Evolutionary conservation across 257 asterid genomes (phyloP), one percentile per base, ranked within the genome.

Genomic region (Nicotiana benthamiana): DNA sequence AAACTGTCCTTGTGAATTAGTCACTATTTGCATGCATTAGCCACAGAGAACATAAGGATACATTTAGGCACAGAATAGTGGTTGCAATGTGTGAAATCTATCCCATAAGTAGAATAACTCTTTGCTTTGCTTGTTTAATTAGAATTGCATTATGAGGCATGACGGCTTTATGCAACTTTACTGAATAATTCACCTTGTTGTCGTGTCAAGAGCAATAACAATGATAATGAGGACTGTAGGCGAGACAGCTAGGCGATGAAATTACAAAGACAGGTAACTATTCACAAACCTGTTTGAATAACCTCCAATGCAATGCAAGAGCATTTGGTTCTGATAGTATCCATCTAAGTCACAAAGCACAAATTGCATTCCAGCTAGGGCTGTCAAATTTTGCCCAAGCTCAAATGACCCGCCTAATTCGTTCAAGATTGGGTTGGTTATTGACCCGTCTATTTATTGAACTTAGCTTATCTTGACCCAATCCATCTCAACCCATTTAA

Each of bases 271-370:
- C 5, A 34, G 34, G 54, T 8, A 70, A 24, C 68, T 51, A n/a
- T 56, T 70, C 16, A 9, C 79, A 20, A 70, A 80, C 83, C 67
- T 68, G 78, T 52, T 52, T 80, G 56, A 80, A 80, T 80, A 76
- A 57, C 63, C 26, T 70, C 80, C 64, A 22, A 28, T 8, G 79
- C 64, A 22, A 28, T 8, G 79, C 34, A 80, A 80, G 83, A 16
- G 74, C 67, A 26, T 43, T 66, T 16, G 80, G 61, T 56, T 70
- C 61, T 46, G 64, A 79, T 63, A 68, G 83, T 70, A 68, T 80
- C 83, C 83, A 56, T 80, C 43, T 68, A 80, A 56, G 51, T 80
- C 83, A 80, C 70, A 26, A 6, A 80, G 83, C 67, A 54, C 83
- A 36, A 70, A n/a, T 66, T 70, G 57, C 30, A 64, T 53, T 11